Base-by-base conservation (phyloP, 1,284 basidiomycete genomes). In the Pisolithus thermaeus region DNA sequence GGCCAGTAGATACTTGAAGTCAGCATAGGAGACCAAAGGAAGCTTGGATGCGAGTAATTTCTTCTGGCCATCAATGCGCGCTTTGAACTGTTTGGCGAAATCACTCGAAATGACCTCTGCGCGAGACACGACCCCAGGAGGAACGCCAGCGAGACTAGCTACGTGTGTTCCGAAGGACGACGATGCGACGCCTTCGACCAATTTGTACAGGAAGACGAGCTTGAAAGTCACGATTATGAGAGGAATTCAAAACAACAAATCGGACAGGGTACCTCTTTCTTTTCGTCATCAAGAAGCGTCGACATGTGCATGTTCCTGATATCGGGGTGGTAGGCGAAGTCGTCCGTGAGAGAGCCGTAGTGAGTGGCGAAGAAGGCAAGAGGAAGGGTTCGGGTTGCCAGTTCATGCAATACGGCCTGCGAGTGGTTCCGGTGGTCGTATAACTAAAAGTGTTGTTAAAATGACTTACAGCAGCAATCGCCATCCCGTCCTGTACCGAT, bases 161-260 rank as follows among this genome's bases (percentile, higher is more conserved):
- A 96, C 92, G 61, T 95, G 90, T 1, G 92, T 93, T 28, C 92
- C 95, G 63, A 97, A 97, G 1, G 92, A 96, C 4, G 90, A 92
- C 52, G 88, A 84, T 1, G 95, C 95, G 38, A 88, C 84, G 9
- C 91, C 92, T 38, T 90, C 82, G 41, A 95, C 83, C 36, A 97
- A 83, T 72, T 96, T 95, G 76, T 95, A 97, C 20, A 97, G 74
- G 75, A 97, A 97, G 18, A 94, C 81, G 38, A 95, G 83, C 85
- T 92, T 35, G 14, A 35, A 12, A 59, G 48, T 8, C 46, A 30
- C 30, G 52, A 39, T 49, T 23, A 42, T 44, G 48, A 35, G 30
- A 47, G 37, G n/a, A 30, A 25, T 25, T 52, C 35, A 54, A 55
- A 32, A 49, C 38, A 28, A 20, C 14, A 18, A 4, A 39, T 18